Evolutionary conservation across 148 eudicot species (phyloP).

Genomic region (Camellia granthamiana): DNA sequence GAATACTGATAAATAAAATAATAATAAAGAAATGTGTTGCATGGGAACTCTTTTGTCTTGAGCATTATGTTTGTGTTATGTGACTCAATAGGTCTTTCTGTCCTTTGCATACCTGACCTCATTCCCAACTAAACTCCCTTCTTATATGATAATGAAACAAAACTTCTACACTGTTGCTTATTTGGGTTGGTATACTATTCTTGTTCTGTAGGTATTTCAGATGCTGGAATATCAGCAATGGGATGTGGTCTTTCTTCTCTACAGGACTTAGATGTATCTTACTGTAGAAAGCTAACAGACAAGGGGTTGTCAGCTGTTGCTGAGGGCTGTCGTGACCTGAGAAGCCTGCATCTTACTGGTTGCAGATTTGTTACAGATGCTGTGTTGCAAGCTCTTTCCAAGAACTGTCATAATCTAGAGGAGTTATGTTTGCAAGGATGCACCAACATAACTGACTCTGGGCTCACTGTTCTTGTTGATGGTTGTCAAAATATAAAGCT

Average conservation of each 20-base stretch:
- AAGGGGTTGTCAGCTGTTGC: conserved; percentile 73
- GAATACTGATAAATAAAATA: too few relatives aligned
- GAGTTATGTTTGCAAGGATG: conserved; percentile 71
- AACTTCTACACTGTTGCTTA: conserved; percentile 8
- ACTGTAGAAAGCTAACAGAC: conserved; percentile 81
- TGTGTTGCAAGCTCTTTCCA: conserved; percentile 51
- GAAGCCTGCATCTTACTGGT: conserved; percentile 66
- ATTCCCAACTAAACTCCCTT: not conserved
- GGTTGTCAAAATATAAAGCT: conserved; percentile 63
- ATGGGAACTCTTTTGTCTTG: not conserved
- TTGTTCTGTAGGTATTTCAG: conserved; percentile 68
- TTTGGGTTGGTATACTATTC: not conserved
- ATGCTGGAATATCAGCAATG: conserved; percentile 64
- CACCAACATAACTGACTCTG: conserved; percentile 68
- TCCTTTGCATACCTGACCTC: not conserved
- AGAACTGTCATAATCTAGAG: conserved; percentile 62
- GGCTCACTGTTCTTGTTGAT: conserved; percentile 55
- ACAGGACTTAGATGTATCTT: conserved; percentile 71
- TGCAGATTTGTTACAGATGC: conserved; percentile 73
- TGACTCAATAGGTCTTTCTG: not conserved
- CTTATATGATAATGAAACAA: not conserved
- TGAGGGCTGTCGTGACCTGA: conserved; percentile 72
- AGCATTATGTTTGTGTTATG: not conserved
- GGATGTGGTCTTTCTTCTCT: conserved; percentile 63
- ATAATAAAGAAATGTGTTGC: not conserved